Percentiles rank a stretch among this genome's conserved stretches.
Conservation (phyloP, 1,284 basidiomycete species). For the Pterulicium gracile region DNA sequence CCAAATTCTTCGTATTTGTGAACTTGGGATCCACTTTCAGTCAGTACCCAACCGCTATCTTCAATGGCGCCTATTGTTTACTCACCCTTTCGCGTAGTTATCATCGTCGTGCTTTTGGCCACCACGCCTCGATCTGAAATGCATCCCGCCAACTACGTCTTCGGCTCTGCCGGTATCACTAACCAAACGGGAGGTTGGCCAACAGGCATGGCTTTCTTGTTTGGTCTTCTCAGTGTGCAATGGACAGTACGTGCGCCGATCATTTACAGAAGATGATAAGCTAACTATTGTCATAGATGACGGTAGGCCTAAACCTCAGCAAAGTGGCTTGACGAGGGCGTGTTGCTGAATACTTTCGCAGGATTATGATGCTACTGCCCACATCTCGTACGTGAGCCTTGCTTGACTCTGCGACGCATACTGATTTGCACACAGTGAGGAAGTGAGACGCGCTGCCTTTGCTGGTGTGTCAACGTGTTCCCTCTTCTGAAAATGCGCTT, state of each 20-base stretch:
- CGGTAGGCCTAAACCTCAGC: conserved; percentile 27
- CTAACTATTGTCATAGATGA: conserved; percentile 36
- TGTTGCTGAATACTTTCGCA: conserved; percentile 11
- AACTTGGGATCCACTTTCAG: conserved; percentile 69
- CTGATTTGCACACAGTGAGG: conserved; percentile 43
- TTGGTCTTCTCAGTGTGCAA: conserved; percentile 84
- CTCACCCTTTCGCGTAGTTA: conserved; percentile 31
- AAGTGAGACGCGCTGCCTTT: conserved; percentile 82
- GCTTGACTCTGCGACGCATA: neutral
- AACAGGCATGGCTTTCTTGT: conserved; percentile 75
- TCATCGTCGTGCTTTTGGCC: conserved; percentile 79
- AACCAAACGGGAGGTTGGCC: conserved; percentile 78
- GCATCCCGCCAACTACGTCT: conserved; percentile 73
- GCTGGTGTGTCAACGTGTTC: conserved; percentile 38
- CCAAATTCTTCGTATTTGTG: conserved; percentile 78
- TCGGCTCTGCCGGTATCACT: conserved; percentile 54
- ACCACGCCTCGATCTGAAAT: conserved; percentile 71
- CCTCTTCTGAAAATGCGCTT: conserved; percentile 4
- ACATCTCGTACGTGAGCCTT: conserved; percentile 66
- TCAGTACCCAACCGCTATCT: conserved; percentile 19
- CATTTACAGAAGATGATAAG: conserved; percentile 2
- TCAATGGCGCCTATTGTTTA: conserved; percentile 7
- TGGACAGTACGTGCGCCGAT: conserved; percentile 60
- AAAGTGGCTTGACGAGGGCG: no score
- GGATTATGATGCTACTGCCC: conserved; percentile 72